Evolutionary conservation across 305 asterid species (phyloP), one percentile per base, ranked within the genome.

Genomic region (Stenogyne calaminthoides): DNA sequence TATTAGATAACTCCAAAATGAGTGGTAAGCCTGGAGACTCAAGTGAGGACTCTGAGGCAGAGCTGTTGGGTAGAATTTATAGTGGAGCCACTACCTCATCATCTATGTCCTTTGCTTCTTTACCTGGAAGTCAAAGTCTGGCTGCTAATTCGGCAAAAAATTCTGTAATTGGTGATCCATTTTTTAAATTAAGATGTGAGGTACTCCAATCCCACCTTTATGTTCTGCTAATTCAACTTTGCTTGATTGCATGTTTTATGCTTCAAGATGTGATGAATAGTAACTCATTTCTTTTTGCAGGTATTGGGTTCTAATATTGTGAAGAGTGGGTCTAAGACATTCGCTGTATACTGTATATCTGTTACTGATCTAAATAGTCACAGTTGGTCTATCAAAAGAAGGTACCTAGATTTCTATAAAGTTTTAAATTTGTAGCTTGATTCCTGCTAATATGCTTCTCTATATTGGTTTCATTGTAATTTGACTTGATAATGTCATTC

Each of bases 341-440:
- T 92, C 36, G 96, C 98, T 34, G 91, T 95, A 19, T 95, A 92
- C 84, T 88, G 91, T 81, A 82, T 95, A 80, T 87, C 96, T 66
- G 98, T 95, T 81, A 80, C 89, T 63, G 99, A 95, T 68, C 80
- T 89, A 67, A 89, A 95, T 76, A 78, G 81, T 73, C 88, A 88
- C 80, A 88, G 89, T 78, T 95, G 99, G 99, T 89, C 99, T 27
- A 92, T 95, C 86, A 95, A 95, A 87, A 89, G 99, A 88, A 92
- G 98, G 99, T 95, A 76, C 80, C 44, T 16, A 61, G 46, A 47
- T 76, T 32, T 67, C 59, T 77, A 10, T 42, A 1, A 18, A 57
- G 70, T 47, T 54, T 74, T 67, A 49, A 37, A 9, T 58, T 77
- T 71, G 32, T 67, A 11, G 70, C 69, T 70, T 16, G 15, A 18